phyloP scores from a whole-genome alignment of 257 asterid genomes.

The Thymus quinquecostatus region DNA sequence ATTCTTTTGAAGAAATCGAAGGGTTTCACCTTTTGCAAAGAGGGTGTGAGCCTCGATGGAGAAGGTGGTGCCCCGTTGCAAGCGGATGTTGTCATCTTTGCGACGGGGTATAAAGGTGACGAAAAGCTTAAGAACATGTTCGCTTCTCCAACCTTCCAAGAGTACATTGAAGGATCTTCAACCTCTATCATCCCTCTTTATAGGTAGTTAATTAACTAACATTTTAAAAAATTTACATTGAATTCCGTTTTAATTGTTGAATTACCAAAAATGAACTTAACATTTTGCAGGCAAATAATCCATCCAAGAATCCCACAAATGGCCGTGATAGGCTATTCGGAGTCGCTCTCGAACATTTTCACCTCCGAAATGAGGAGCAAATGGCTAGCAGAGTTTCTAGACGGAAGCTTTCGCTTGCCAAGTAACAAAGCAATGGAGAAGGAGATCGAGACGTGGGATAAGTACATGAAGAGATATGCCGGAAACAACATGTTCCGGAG shows the following conservation, averaged over 20 bases:
- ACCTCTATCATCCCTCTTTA: constrained; percentile 51
- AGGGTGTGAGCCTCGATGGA: constrained; percentile 53
- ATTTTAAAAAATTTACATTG: too few species aligned
- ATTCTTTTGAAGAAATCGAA: constrained; percentile 44
- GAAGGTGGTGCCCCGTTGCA: constrained; percentile 36
- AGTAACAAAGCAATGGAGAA: constrained; percentile 49
- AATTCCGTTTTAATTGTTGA: too few species aligned
- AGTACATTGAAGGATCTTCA: constrained; percentile 41
- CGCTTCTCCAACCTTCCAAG: constrained; percentile 42
- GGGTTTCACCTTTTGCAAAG: constrained; percentile 40
- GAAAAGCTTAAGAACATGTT: constrained; percentile 55
- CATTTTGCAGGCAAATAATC: constrained; percentile 57
- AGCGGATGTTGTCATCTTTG: constrained; percentile 54
- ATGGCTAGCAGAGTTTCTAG: constrained; percentile 47
- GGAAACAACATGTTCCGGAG: constrained; percentile 40
- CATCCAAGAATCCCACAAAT: constrained; percentile 77
- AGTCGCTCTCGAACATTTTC: constrained; percentile 47
- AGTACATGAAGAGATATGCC: constrained; percentile 42
- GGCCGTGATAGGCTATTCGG: constrained; percentile 66
- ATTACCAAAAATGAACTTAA: not conserved
- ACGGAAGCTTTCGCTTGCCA: constrained; percentile 39
- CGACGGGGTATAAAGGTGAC: constrained; percentile 69
- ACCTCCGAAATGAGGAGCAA: constrained; percentile 48
- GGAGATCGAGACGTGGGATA: constrained; percentile 47
- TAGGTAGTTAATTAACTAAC: constrained; percentile 34